Conservation (phyloP, 2,329 filamentous ascomycete species). For the Emergomyces africanus region DNA sequence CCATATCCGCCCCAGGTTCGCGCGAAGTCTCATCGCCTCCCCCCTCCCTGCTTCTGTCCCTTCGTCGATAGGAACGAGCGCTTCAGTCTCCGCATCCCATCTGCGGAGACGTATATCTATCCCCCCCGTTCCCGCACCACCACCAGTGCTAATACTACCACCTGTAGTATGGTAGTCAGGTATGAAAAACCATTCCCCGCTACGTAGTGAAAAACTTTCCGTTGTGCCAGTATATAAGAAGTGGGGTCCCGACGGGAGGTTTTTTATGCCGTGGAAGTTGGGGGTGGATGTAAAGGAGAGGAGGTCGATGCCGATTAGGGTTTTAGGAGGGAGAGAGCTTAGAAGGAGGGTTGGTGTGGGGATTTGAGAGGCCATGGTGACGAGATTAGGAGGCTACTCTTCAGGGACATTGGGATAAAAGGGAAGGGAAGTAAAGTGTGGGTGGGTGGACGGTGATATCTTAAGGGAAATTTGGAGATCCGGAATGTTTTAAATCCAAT, state of each 20-base stretch:
- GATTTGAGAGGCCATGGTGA: slow-evolving; percentile 8
- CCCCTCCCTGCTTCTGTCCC: slow-evolving; percentile 28
- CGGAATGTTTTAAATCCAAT: background rate
- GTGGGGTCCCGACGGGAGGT: slow-evolving; percentile 46
- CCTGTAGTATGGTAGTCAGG: slow-evolving; percentile 10
- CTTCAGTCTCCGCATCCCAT: slow-evolving; percentile 36
- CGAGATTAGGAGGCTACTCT: no score
- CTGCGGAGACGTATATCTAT: slow-evolving; percentile 41
- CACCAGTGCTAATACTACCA: slow-evolving; percentile 2
- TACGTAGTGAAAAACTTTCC: slow-evolving; percentile 45
- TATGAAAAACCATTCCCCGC: slow-evolving; percentile 49
- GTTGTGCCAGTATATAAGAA: slow-evolving; percentile 50
- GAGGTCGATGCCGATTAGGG: slow-evolving; percentile 39
- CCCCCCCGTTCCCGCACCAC: slow-evolving; percentile 12
- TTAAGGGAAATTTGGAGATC: background rate
- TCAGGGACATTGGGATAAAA: background rate
- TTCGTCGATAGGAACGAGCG: slow-evolving; percentile 21
- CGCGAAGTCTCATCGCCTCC: slow-evolving; percentile 39
- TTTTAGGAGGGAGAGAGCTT: slow-evolving; percentile 32
- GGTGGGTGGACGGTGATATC: background rate
- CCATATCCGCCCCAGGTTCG: slow-evolving; percentile 45
- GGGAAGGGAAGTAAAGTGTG: background rate
- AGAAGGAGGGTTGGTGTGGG: slow-evolving; percentile 33
- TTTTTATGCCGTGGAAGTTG: slow-evolving; percentile 48
- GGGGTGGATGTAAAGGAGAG: slow-evolving; percentile 51